These are phyloP conservation scores for Astragalus glycyphyllos DNA, from an alignment of 306 rosid species.

Conservation along the genomic window DNA sequence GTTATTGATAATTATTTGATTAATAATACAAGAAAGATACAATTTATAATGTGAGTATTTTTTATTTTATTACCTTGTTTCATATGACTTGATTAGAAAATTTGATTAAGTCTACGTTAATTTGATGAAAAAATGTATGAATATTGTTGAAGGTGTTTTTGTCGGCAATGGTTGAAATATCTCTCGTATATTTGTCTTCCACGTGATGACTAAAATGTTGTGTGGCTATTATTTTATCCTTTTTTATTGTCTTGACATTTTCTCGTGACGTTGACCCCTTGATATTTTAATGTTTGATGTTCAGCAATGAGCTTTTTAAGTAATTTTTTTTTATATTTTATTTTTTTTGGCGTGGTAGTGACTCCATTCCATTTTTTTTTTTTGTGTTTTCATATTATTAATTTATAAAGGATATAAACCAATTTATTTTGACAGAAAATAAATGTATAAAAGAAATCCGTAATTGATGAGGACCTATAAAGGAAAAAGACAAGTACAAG, in stretches of 20 bases:
- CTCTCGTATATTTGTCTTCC: background rate
- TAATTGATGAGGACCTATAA: too few relatives aligned
- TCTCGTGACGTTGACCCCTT: background rate
- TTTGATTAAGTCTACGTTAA: background rate
- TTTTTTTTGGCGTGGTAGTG: too few relatives aligned
- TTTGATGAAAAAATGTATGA: background rate
- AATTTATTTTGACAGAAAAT: too few relatives aligned
- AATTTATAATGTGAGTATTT: background rate
- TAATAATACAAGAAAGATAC: background rate
- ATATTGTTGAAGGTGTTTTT: background rate
- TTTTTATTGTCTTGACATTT: background rate
- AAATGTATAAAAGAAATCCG: too few relatives aligned
- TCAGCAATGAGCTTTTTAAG: background rate
- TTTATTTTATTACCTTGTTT: background rate
- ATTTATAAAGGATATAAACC: too few relatives aligned
- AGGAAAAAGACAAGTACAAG: too few relatives aligned
- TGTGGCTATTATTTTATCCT: slow-evolving; percentile 15
- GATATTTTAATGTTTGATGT: background rate
- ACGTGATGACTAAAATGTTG: slow-evolving; percentile 11
- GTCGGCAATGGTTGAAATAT: slow-evolving; percentile 11
- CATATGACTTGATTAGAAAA: background rate
- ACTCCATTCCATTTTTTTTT: too few relatives aligned
- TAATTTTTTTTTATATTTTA: too few relatives aligned
- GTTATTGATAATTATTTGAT: background rate
- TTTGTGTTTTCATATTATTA: too few relatives aligned